Percentiles rank a stretch among this genome's conserved stretches.
These are phyloP conservation scores for Lipomyces sp. DNA, from an alignment of 805 yeast species.

Conservation along the genomic window DNA sequence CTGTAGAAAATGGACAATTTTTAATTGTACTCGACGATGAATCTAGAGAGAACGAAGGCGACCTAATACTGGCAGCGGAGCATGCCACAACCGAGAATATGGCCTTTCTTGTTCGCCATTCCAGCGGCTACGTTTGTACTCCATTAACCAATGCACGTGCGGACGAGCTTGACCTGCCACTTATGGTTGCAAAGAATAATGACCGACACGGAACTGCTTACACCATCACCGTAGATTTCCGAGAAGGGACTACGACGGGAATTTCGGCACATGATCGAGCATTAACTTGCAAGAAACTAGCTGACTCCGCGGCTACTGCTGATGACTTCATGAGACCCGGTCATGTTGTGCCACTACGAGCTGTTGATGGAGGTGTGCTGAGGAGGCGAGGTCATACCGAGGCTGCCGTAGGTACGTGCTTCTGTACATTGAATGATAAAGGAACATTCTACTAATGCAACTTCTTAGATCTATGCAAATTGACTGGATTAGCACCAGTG, in stretches of 20 bases:
- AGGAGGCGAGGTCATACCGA: constrained; percentile 95
- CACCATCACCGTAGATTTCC: constrained; percentile 86
- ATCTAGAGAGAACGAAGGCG: constrained; percentile 96
- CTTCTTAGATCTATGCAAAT: constrained; percentile 65
- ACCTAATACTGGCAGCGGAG: constrained; percentile 90
- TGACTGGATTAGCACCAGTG: constrained; percentile 81
- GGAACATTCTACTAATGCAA: not conserved
- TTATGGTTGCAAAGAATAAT: constrained; percentile 65
- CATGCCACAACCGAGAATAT: constrained; percentile 76
- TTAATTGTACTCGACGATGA: constrained; percentile 97
- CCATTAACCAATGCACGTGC: constrained; percentile 82
- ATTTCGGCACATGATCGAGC: constrained; percentile 95
- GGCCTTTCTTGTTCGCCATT: constrained; percentile 86
- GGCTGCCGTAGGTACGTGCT: constrained; percentile 66
- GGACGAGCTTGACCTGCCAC: constrained; percentile 75
- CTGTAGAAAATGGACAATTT: constrained; percentile 71
- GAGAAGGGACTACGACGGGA: constrained; percentile 93
- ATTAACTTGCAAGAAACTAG: constrained; percentile 73
- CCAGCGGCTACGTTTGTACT: constrained; percentile 87
- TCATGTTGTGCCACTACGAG: constrained; percentile 90
- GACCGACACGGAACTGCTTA: constrained; percentile 98
- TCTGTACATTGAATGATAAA: not conserved
- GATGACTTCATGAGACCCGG: constrained; percentile 88
- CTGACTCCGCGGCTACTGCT: constrained; percentile 61
- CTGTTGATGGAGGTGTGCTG: constrained; percentile 80